Base-by-base conservation (phyloP, 805 yeast species). In the Teunomyces barrocoloradensis region DNA sequence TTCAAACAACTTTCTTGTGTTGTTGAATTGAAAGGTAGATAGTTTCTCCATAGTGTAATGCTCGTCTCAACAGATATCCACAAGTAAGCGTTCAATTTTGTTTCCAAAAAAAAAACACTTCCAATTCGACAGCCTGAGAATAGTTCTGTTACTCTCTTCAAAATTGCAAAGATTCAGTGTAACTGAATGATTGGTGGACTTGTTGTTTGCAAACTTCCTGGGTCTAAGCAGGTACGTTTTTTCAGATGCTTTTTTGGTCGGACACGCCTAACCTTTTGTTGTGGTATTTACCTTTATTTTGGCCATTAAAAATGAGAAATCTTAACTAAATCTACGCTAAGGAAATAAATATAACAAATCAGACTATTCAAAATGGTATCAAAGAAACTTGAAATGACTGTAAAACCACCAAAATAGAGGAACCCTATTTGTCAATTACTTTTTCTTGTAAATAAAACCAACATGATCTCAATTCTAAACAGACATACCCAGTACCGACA, bases 11-110 rank as follows among this genome's bases (percentile, higher is more conserved):
- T 64, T 64, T 13, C 38, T 44, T 25, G 63, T 51, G 53, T 71
- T 60, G 53, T 69, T 69, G 38, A 50, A 51, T 48, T 66, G 68
- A 44, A 73, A 73, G n/a, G 74, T 55, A 30, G 66, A 53, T 48
- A 73, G 62, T 46, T 61, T 68, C 42, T 71, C 68, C 77, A 73
- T 71, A 23, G 55, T 53, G 46, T 20, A 23, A 1, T 12, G 18
- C 4, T 32, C 6, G 38, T 35, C 13, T 23, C 17, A 21, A 23
- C 28, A 21, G 29, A 20, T 12, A 21, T 20, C 29, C 40, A 37
- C 40, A 5, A 21, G 28, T 7, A 37, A 23, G 18, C 12, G 17
- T n/a, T 6, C 27, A 37, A 37, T 37, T 37, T 21, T 23, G 40
- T 13, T 12, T 13, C 29, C 17, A n/a, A 37, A 37, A 37, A 37